phyloP scores from a whole-genome alignment of 371 early-diverging fungal genomes.

The Mortierella sp. region DNA sequence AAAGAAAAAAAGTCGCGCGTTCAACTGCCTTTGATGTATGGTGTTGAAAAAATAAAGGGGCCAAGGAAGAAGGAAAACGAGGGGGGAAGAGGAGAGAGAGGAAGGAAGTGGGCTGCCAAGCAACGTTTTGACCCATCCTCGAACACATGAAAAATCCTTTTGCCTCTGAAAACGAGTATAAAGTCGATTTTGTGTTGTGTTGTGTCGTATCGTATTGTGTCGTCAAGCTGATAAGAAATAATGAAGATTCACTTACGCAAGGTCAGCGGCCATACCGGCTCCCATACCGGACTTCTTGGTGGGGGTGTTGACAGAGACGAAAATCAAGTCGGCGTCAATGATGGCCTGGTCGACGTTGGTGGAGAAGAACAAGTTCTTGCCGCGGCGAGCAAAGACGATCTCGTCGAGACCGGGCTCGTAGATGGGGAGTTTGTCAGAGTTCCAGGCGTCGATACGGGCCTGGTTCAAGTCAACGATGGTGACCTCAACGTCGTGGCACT shows the following conservation, averaged over 20 bases:
- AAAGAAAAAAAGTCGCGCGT: constrained; percentile 31
- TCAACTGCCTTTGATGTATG: background rate
- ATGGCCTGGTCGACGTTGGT: constrained; percentile 80
- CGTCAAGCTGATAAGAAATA: background rate
- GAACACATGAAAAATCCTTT: background rate
- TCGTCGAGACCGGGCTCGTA: constrained; percentile 94
- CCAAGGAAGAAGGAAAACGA: background rate
- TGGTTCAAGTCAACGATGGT: constrained; percentile 89
- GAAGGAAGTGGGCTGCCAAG: background rate
- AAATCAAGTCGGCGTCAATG: constrained; percentile 86
- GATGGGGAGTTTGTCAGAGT: constrained; percentile 88
- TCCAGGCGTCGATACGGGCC: constrained; percentile 90
- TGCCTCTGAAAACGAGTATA: background rate
- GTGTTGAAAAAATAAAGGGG: constrained; percentile 7
- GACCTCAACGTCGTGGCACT: constrained; percentile 93
- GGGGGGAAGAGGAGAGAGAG: background rate
- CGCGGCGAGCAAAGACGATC: constrained; percentile 79
- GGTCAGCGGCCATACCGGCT: constrained; percentile 90
- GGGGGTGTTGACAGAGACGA: constrained; percentile 94
- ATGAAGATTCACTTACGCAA: constrained; percentile 71
- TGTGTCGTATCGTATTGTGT: background rate
- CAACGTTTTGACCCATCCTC: background rate
- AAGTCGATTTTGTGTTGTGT: background rate
- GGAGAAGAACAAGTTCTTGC: constrained; percentile 89
- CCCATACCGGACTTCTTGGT: constrained; percentile 87